Conservation (phyloP, 2,329 filamentous ascomycete genomes). For the Diaporthe ampelina region DNA sequence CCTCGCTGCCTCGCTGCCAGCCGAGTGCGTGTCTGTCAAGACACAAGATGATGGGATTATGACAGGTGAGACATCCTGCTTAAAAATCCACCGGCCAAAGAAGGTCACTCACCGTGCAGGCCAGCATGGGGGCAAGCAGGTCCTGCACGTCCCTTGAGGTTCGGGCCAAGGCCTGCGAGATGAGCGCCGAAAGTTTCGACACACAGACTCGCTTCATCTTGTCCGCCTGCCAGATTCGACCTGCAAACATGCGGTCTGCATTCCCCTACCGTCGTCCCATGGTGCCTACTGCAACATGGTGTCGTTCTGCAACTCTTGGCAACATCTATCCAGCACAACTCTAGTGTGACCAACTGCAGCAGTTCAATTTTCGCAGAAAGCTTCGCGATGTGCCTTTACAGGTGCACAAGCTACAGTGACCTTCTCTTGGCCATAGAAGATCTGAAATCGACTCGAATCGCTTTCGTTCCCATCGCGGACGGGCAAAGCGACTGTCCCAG, state of each 20-base stretch:
- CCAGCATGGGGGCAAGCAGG: not conserved
- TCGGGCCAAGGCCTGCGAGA: conserved; percentile 22
- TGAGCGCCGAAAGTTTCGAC: conserved; percentile 25
- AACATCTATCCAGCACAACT: conserved; percentile 12
- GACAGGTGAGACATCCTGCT: conserved; percentile 5
- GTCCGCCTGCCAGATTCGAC: conserved; percentile 21
- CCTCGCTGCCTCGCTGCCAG: not conserved
- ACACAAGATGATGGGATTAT: not conserved
- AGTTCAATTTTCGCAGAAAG: not conserved
- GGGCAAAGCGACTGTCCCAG: not conserved
- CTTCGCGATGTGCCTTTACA: not conserved
- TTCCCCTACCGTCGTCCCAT: too few relatives aligned
- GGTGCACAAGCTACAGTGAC: not conserved
- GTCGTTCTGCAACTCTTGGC: conserved; percentile 31
- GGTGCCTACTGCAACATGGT: conserved; percentile 31
- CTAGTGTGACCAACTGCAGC: not conserved
- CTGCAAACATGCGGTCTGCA: conserved; percentile 36
- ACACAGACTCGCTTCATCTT: conserved; percentile 16
- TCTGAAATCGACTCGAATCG: not conserved
- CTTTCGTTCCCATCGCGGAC: not conserved
- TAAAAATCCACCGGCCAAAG: not conserved
- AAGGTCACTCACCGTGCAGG: not conserved
- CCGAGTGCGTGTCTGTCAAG: not conserved
- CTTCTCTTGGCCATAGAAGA: conserved; percentile 7
- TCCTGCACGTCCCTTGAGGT: conserved; percentile 15